Evolutionary conservation across 1,284 basidiomycete species (phyloP).

Genomic region (Rhodotorula sp.): DNA sequence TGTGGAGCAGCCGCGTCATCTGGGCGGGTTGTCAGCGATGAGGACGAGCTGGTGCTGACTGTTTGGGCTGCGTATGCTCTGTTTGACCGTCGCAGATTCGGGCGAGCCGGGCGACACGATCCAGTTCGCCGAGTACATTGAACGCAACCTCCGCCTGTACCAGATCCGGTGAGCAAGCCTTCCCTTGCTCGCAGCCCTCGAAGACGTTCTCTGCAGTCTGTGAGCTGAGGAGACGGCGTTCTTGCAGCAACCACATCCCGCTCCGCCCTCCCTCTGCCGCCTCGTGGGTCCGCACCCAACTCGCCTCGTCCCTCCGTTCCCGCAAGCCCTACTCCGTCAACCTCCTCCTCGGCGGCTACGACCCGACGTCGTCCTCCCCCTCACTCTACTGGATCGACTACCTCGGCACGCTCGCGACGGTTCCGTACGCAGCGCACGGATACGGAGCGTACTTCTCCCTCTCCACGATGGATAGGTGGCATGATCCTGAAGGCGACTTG

Average conservation of each 20-base stretch:
- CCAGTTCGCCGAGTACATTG: constrained; percentile 94
- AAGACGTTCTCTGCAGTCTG: neutral
- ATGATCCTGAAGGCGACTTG: constrained; percentile 73
- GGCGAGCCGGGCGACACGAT: constrained; percentile 77
- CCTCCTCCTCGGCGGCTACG: constrained; percentile 87
- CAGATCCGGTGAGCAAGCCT: constrained; percentile 68
- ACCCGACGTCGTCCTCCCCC: constrained; percentile 60
- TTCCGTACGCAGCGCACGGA: constrained; percentile 93
- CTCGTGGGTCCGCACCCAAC: constrained; percentile 85
- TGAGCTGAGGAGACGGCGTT: neutral
- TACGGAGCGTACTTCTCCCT: constrained; percentile 91
- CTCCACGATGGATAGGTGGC: constrained; percentile 85
- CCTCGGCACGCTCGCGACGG: constrained; percentile 79
- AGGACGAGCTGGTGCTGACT: neutral
- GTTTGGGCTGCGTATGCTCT: neutral
- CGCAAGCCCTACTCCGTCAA: constrained; percentile 88
- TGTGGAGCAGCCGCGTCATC: constrained; percentile 4
- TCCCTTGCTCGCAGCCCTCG: no score
- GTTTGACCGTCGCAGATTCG: constrained; percentile 13
- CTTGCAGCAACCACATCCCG: constrained; percentile 63
- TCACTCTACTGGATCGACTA: constrained; percentile 96
- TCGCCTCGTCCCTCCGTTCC: constrained; percentile 86
- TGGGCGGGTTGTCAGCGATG: neutral
- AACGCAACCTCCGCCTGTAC: constrained; percentile 92
- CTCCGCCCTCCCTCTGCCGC: constrained; percentile 87